Base-by-base conservation (phyloP, 192 early-diverging fungal species). In the Gryganskiella cystojenkinii region DNA sequence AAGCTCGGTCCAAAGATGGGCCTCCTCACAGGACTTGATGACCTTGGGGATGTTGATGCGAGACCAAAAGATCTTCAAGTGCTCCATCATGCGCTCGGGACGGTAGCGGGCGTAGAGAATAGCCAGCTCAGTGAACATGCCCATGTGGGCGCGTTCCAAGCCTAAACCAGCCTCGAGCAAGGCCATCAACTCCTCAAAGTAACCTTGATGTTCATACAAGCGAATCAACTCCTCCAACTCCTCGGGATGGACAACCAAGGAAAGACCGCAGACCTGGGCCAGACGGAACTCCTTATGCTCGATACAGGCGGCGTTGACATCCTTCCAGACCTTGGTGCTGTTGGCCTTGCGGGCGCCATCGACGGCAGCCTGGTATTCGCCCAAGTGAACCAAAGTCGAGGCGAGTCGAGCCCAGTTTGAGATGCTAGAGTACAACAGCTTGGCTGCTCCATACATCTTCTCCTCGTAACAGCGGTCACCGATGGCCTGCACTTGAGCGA, bases 21-120 rank as follows among this genome's bases (percentile, higher is more conserved):
- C 94, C 11, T 89, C 85, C 82, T 97, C 94, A 80, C 95, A 96
- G 11, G 96, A 90, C 33, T 93, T 84, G 65, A 99, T 99, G 54
- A 99, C 98, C 90, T 99, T 99, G 58, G 98, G 97, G 57, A 98
- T 98, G 82, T 99, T 99, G 86, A 99, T 92, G 55, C 98, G 94
- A 58, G 94, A 92, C 89, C 94, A 96, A 84, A 96, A 99, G 53
- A 99, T 86, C 79, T 96, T 95, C 64, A 99, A 87, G 64, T 99
- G 98, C 74, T 98, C 96, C 92, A 97, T 96, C 83, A 99, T 91
- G 57, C 92, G 90, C 66, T 98, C 97, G 0, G 95, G 92, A 19
- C 89, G 87, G 89, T 99, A 97, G 80, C 96, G 98, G 76, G 95
- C 92, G 85, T 99, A 99, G 68, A 98, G 83, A 57, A 99, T 94